Base-by-base conservation (phyloP, 371 early-diverging fungal genomes). In the Capniomyces stellatus region DNA sequence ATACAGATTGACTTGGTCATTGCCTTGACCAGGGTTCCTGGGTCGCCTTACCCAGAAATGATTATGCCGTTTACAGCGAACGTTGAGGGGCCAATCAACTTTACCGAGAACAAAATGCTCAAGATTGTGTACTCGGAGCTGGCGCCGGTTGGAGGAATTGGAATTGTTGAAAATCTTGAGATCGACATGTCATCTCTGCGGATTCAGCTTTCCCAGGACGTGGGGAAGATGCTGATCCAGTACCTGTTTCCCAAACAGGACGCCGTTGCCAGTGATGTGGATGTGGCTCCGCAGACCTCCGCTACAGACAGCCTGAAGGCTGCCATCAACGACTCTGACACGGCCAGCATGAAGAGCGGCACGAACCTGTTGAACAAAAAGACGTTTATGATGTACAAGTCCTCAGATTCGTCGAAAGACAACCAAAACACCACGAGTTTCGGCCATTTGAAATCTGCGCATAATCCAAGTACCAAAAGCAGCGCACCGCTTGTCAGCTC, bases 111-210 rank as follows among this genome's bases (percentile, higher is more conserved):
- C 48, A 85, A 87, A 65, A 88, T 89, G 88, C 62, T 92, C 3
- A 71, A 85, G 42, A 76, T 84, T 3, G 78, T 78, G 51, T 75
- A 82, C 71, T 70, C 79, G 2, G 78, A 85, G 25, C 63, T 84
- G 41, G 82, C 82, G 3, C 86, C 88, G 0, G 89, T 90, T 1
- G 90, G 81, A 25, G 90, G 91, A 3, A 90, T 89, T 54, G 74
- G 73, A 3, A 79, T 92, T 12, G 77, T 90, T 22, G 88, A 89
- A 52, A 85, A 87, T 44, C 73, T 91, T 51, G 89, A 89, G 54
- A 69, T 92, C 48, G 81, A 85, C 51, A 58, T 92, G 56, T 72
- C 71, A 29, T 90, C 93, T 1, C 59, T 90, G 3, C 67, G 77
- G 23, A 58, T 92, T 42, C 88, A 87, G 55, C 71, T 87, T 35